A percentile compares a stretch with the other conserved stretches of the same genome.
Conservation (phyloP, 306 rosid genomes). For the Vigna unguiculata region DNA sequence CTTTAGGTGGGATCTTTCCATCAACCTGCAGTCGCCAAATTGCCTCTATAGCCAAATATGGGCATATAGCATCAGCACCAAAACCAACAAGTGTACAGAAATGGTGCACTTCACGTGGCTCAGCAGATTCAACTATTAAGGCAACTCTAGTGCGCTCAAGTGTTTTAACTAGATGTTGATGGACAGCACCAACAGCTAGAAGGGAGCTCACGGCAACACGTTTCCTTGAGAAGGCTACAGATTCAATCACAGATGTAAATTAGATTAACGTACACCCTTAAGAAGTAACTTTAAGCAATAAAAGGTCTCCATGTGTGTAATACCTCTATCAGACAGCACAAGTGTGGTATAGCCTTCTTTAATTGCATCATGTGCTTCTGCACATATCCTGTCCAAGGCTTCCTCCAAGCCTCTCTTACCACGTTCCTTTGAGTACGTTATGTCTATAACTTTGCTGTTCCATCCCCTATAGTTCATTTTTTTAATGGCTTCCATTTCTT, state of each 20-base stretch:
- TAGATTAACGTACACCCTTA: constrained; percentile 14
- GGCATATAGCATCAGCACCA: constrained; percentile 96
- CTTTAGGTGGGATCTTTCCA: constrained; percentile 89
- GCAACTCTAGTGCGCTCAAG: constrained; percentile 96
- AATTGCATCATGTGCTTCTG: constrained; percentile 85
- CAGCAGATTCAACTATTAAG: constrained; percentile 93
- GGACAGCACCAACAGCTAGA: constrained; percentile 95
- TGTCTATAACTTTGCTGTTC: constrained; percentile 89
- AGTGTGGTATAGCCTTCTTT: constrained; percentile 81
- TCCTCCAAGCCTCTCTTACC: constrained; percentile 87
- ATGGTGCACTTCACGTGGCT: constrained; percentile 99
- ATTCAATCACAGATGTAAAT: constrained; percentile 30
- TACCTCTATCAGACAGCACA: constrained; percentile 98
- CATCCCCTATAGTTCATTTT: constrained; percentile 91
- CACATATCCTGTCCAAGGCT: constrained; percentile 85
- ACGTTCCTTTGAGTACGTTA: constrained; percentile 77
- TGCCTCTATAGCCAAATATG: constrained; percentile 89
- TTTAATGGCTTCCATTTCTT: constrained; percentile 86
- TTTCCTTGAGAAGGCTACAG: constrained; percentile 78
- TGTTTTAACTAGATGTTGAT: constrained; percentile 88
- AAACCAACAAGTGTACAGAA: constrained; percentile 96
- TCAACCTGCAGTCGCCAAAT: constrained; percentile 96
- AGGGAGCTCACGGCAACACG: constrained; percentile 95
- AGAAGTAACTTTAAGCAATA: constrained; percentile 22
- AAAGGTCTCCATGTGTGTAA: constrained; percentile 8